Percentiles rank a stretch among this genome's conserved stretches.
phyloP scores from a whole-genome alignment of 176 grass and related monocot genomes.

The Juncus effusus region DNA sequence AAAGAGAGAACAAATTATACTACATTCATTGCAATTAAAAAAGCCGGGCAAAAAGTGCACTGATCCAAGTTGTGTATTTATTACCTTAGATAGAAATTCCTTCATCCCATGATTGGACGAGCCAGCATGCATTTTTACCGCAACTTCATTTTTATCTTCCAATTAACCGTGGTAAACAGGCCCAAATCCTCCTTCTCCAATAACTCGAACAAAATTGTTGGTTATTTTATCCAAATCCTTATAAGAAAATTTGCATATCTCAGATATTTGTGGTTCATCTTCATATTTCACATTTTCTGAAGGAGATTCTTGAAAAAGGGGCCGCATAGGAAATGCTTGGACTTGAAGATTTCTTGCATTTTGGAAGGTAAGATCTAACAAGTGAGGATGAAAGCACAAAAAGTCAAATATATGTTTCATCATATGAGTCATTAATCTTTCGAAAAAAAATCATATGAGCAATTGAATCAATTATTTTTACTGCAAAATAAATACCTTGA shows the following conservation, averaged over 20 bases:
- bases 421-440: too few species aligned
- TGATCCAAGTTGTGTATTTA: not conserved
- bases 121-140: constrained; percentile 25
- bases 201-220: constrained; percentile 14
- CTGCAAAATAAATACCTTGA: too few species aligned
- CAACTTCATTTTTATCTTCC: constrained; percentile 32
- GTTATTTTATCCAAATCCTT: constrained; percentile 31
- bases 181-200: constrained; percentile 43
- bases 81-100: constrained; percentile 44
- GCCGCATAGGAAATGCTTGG: not conserved
- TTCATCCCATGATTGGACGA: constrained; percentile 16
- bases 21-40: not conserved
- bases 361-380: not conserved
- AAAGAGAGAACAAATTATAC: not conserved
- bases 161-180: constrained; percentile 29
- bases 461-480: too few species aligned
- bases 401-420: not conserved
- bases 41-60: too few species aligned
- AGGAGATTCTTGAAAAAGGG: constrained; percentile 1
- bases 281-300: not conserved
- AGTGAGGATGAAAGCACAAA: not conserved
- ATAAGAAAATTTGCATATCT: constrained; percentile 18
- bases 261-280: not conserved
- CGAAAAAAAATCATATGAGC: too few species aligned
- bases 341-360: too few species aligned